Evolutionary conservation across 352 stramenopile species (phyloP), one percentile per base, ranked within the genome.

Genomic region (Phytophthora brassicae): DNA sequence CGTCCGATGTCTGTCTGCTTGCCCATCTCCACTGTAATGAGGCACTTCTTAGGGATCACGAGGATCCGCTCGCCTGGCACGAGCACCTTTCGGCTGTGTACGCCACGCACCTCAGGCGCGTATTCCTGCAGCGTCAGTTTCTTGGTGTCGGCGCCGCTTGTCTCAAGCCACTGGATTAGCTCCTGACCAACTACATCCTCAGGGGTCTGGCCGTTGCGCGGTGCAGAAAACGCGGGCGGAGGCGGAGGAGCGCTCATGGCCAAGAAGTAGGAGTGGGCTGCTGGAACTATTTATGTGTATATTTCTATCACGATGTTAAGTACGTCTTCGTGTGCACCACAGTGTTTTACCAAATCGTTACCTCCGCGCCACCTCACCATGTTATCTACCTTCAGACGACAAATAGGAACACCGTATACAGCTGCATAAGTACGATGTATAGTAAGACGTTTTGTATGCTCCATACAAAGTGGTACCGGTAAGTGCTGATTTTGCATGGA

Each of bases 21-120:
- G 70, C 97, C 97, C 97, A 99, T 99, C 81, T 99, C 97, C 19
- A 99, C 97, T 12, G 97, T 99, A 59, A 99, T 98, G 4, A 99
- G 84, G 67, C 96, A 99, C 54, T 94, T 95, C 42, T 96, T 87
- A 9, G 95, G 94, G 64, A 98, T 92, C 48, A 91, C 82, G 45
- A 98, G 89, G 60, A 96, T 90, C 39, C 85, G 81, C 61, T 97
- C 87, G 52, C 94, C 89, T 1, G 85, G 81, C 38, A 85, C 77
- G 19, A 98, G 79, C 35, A 93, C 78, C 56, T 91, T 87, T 36
- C 81, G 74, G 49, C 89, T 94, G 77, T 98, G 94, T 44, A 98
- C 90, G 33, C 94, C 94, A 16, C 93, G 91, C 53, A 98, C 92
- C 63, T 98, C 92, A 14, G 89, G 86, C 52, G 89, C 90, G 63